phyloP scores from a whole-genome alignment of 2,329 filamentous ascomycete genomes.

The Fusarium citri region DNA sequence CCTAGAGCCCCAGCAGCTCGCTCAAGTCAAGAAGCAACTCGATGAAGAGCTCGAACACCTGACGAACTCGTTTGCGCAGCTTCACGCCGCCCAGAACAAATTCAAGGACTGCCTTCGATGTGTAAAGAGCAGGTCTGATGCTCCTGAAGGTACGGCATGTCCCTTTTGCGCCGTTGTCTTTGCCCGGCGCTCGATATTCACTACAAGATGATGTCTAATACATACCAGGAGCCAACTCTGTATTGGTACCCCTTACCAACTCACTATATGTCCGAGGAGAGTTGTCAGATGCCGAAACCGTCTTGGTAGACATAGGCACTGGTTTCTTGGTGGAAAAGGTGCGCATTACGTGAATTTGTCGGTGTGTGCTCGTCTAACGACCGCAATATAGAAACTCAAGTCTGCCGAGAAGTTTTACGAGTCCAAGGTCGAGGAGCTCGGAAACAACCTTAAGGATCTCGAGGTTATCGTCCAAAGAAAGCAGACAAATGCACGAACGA shows the following conservation, averaged over 20 bases:
- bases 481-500: constrained; percentile 83
- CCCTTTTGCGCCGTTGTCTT: not conserved
- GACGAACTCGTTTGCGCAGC: constrained; percentile 87
- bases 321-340: constrained; percentile 97
- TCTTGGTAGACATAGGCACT: constrained; percentile 92
- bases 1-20: constrained; percentile 86
- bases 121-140: constrained; percentile 64
- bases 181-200: not conserved
- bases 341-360: not conserved
- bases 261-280: constrained; percentile 93
- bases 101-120: constrained; percentile 90
- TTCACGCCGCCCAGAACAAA: constrained; percentile 89
- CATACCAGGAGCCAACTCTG: constrained; percentile 58
- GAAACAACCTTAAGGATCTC: constrained; percentile 65
- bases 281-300: constrained; percentile 77
- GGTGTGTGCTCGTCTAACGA: constrained; percentile 26
- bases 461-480: constrained; percentile 74
- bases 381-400: constrained; percentile 59
- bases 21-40: constrained; percentile 93
- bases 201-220: constrained; percentile 20
- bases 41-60: constrained; percentile 97
- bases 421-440: constrained; percentile 65
- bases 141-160: constrained; percentile 47
- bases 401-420: constrained; percentile 69
- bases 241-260: constrained; percentile 94